A percentile compares a stretch with the other conserved stretches of the same genome.
These are phyloP conservation scores for Nyctanthes arbortristis DNA, from an alignment of 257 asterid species.

Conservation along the genomic window DNA sequence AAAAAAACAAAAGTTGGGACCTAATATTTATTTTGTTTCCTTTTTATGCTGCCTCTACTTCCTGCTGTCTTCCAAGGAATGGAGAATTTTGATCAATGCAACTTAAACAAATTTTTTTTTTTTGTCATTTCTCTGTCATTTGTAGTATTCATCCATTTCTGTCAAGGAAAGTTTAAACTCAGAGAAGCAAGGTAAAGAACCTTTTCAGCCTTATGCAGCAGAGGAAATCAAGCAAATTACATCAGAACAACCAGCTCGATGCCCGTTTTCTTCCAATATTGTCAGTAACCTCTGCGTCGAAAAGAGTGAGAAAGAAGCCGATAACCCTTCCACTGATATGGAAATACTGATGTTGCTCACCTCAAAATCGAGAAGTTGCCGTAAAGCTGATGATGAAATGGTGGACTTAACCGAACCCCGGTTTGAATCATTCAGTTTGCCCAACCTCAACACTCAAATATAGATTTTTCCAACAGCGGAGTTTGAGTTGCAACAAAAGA, in stretches of 20 bases:
- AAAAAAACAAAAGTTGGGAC: neutral
- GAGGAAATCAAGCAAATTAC: constrained; percentile 71
- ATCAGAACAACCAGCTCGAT: constrained; percentile 34
- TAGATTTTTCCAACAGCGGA: constrained; percentile 25
- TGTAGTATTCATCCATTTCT: constrained; percentile 33
- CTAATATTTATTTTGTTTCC: neutral
- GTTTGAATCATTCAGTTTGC: constrained; percentile 64
- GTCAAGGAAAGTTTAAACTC: constrained; percentile 24
- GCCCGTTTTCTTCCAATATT: constrained; percentile 22
- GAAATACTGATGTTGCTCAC: constrained; percentile 47
- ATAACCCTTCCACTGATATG: constrained; percentile 28
- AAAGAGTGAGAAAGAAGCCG: constrained; percentile 27
- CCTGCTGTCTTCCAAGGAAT: too few relatives aligned
- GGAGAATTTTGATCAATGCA: too few relatives aligned
- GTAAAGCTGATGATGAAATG: constrained; percentile 50
- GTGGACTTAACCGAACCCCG: constrained; percentile 85
- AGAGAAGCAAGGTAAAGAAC: constrained; percentile 21
- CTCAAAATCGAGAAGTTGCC: constrained; percentile 40
- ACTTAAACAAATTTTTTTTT: too few relatives aligned
- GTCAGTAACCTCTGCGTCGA: constrained; percentile 16
- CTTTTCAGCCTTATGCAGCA: constrained; percentile 24
- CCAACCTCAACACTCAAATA: constrained; percentile 32
- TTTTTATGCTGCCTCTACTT: too few relatives aligned
- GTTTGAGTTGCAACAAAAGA: neutral
- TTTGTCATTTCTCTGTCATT: constrained; percentile 26